A percentile compares a stretch with the other conserved stretches of the same genome.
These are phyloP conservation scores for Coprinopsis sp. DNA, from an alignment of 768 basidiomycete species.

Conservation along the genomic window DNA sequence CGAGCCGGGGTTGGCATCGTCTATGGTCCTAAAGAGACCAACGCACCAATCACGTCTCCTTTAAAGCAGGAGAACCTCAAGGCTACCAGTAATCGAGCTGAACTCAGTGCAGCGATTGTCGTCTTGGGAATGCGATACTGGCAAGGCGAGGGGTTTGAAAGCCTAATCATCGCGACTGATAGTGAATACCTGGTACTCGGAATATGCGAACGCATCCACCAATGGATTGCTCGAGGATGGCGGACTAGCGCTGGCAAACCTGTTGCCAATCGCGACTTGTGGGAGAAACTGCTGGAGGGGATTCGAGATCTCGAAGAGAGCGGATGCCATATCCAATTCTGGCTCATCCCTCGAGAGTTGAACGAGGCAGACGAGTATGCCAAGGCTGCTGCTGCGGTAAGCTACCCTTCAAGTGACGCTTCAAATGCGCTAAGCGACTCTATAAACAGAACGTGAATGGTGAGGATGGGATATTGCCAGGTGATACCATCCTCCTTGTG, in stretches of 20 bases:
- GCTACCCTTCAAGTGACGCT: too few species aligned
- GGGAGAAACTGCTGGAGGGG: background rate
- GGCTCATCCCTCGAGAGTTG: conserved; percentile 3
- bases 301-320: background rate
- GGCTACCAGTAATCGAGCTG: conserved; percentile 9
- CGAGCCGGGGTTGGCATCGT: conserved; percentile 10
- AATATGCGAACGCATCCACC: conserved; percentile 9
- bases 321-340: conserved; percentile 6
- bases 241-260: conserved; percentile 1
- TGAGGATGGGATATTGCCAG: too few species aligned
- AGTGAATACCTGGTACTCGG: conserved; percentile 10
- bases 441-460: too few species aligned
- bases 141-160: conserved; percentile 2
- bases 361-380: conserved; percentile 8
- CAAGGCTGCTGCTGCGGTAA: conserved; percentile 7
- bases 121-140: conserved; percentile 5
- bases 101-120: conserved; percentile 7
- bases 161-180: conserved; percentile 8
- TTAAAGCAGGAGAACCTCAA: background rate
- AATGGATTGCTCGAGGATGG: conserved; percentile 10
- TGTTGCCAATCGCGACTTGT: conserved; percentile 7
- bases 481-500: too few species aligned
- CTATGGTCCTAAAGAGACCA: conserved; percentile 1
- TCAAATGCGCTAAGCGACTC: too few species aligned
- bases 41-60: conserved; percentile 2